Conservation (phyloP, 1,284 basidiomycete genomes). For the Austroboletus olivaceoglutinosus region DNA sequence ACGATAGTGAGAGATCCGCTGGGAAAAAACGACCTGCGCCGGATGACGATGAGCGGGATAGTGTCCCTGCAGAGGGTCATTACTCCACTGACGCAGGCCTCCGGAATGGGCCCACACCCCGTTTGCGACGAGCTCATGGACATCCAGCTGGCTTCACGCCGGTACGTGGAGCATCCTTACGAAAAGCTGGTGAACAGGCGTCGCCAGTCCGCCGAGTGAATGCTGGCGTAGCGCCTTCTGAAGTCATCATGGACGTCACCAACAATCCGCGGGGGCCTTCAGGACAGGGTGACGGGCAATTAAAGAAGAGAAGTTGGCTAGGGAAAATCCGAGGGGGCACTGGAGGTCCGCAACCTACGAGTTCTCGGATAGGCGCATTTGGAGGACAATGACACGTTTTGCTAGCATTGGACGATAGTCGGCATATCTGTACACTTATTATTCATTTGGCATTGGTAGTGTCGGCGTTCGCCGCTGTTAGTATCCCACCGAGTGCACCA, state of each 20-base stretch:
- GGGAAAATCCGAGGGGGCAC: conserved; percentile 55
- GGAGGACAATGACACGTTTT: conserved; percentile 24
- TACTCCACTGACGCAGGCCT: conserved; percentile 54
- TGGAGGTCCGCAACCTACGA: conserved; percentile 20
- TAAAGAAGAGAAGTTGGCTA: conserved; percentile 57
- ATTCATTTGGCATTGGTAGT: background rate
- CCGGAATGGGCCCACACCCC: conserved; percentile 52
- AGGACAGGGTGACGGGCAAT: conserved; percentile 22
- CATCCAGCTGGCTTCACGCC: conserved; percentile 71
- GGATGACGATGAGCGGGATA: conserved; percentile 65
- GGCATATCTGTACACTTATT: conserved; percentile 11
- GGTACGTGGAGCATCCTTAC: conserved; percentile 47
- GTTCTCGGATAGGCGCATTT: conserved; percentile 28
- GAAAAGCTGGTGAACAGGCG: conserved; percentile 38
- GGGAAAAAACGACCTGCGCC: conserved; percentile 71
- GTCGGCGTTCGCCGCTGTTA: conserved; percentile 23
- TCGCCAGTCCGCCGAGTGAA: conserved; percentile 46
- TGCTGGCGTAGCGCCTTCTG: conserved; percentile 31
- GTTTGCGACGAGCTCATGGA: conserved; percentile 53
- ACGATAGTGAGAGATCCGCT: conserved; percentile 38
- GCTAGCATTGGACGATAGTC: conserved; percentile 8
- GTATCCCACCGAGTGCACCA: background rate
- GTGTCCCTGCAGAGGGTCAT: conserved; percentile 45
- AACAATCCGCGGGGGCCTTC: conserved; percentile 53
- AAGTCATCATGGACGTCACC: conserved; percentile 61